Evolutionary conservation across 106 monocot genomes (phyloP), one percentile per base, ranked within the genome.

Genomic region (Allium cepa): DNA sequence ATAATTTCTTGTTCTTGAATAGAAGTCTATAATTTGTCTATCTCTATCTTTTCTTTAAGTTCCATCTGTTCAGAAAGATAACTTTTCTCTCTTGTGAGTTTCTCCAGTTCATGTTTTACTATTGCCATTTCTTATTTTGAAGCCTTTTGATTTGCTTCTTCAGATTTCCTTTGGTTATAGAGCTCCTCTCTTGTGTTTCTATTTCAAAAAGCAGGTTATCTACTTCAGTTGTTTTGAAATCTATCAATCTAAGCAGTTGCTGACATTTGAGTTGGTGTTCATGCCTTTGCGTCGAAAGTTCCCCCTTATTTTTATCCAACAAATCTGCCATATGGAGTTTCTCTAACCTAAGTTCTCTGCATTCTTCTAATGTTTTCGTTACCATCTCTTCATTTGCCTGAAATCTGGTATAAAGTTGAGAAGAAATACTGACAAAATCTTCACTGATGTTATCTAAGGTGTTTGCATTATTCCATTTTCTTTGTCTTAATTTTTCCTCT

Each of bases 151-250:
- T 47, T 82, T 73, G 57, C 76, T 36, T 80, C 84, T 53, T 75
- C 77, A 62, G 64, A 74, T 67, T 62, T 71, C 67, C 76, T 90
- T 56, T 77, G 76, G 60, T 73, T 78, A 49, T 93, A 79, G 14
- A 93, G 69, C 49, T 87, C 93, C 26, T 90, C 78, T 12, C 50
- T 49, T 63, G 79, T 87, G 16, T 63, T 65, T 83, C 83, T 9
- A 93, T 75, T 71, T 88, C 77, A 56, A 57, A n/a, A 9, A 46
- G 6, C 45, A 99, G 78, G 50, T 69, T 78, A 68, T 93, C 83
- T 17, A 72, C 78, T 77, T 90, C 83, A 56, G 79, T 76, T 64
- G 82, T 87, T 69, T 93, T 87, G 50, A 87, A 85, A 71, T 84
- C 83, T 67, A 85, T 50, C 63, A 93, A 75, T 61, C 46, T 67